A percentile compares a stretch with the other conserved stretches of the same genome.
These are phyloP conservation scores for Deinandra increscens DNA, from an alignment of 129 eudicot species.

Conservation along the genomic window DNA sequence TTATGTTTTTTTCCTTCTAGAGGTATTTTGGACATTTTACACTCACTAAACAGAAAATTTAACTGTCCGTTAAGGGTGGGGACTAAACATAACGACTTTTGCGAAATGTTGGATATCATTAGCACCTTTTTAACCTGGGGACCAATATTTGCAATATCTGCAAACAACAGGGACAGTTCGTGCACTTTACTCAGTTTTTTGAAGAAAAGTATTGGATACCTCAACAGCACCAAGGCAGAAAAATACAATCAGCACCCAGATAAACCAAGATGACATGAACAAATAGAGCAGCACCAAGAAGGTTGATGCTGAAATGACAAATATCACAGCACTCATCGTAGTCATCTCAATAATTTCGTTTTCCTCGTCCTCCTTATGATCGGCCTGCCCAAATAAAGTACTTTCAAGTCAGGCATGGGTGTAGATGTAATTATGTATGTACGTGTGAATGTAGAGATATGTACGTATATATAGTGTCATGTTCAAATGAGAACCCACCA, in stretches of 20 bases:
- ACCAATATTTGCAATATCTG: too few relatives aligned
- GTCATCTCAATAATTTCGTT: slow-evolving; percentile 63
- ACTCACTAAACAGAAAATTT: too few relatives aligned
- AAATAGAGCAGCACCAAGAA: slow-evolving; percentile 81
- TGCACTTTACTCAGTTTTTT: too few relatives aligned
- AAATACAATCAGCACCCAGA: slow-evolving; percentile 79
- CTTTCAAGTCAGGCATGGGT: slow-evolving; percentile 16
- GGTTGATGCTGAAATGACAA: slow-evolving; percentile 82
- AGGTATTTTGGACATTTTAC: too few relatives aligned
- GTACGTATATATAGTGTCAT: background rate
- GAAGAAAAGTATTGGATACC: slow-evolving; percentile 52
- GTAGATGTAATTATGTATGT: slow-evolving; percentile 1
- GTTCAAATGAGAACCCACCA: background rate
- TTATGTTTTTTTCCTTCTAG: too few relatives aligned
- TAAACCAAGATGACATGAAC: slow-evolving; percentile 92
- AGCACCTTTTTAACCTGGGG: too few relatives aligned
- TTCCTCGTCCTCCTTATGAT: slow-evolving; percentile 47
- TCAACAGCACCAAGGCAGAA: slow-evolving; percentile 89
- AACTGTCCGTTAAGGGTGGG: too few relatives aligned
- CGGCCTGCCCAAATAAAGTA: slow-evolving; percentile 19
- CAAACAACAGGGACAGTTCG: too few relatives aligned
- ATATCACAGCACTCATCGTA: slow-evolving; percentile 64
- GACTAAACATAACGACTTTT: too few relatives aligned
- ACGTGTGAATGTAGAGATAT: background rate
- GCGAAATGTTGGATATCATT: too few relatives aligned